These are phyloP conservation scores for Zizania latifolia DNA, from an alignment of 176 grass and related monocot genomes.

Conservation along the genomic window DNA sequence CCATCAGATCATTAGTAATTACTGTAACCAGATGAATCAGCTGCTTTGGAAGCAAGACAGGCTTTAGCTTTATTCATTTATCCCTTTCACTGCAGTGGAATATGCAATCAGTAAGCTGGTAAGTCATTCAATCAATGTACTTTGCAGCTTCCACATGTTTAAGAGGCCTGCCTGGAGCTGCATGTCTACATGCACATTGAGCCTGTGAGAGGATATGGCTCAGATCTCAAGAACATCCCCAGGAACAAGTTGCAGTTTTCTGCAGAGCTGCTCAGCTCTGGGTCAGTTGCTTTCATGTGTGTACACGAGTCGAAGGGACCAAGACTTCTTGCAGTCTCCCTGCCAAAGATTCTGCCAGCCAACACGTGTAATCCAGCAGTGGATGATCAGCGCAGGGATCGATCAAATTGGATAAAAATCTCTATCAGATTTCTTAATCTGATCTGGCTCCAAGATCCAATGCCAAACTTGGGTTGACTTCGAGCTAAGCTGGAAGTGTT, in stretches of 20 bases:
- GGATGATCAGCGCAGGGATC: background rate
- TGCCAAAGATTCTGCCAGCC: background rate
- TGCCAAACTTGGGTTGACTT: background rate
- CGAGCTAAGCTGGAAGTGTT: background rate
- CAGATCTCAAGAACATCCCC: constrained; percentile 19
- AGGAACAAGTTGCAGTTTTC: background rate
- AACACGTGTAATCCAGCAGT: background rate
- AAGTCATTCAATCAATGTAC: background rate
- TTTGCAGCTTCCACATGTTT: background rate
- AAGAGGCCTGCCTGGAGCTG: too few species aligned
- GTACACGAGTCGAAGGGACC: background rate
- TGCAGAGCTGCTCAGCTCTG: background rate
- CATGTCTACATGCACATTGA: background rate
- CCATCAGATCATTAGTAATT: background rate
- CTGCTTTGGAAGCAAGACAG: background rate
- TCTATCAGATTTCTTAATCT: background rate
- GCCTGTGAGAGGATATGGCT: background rate
- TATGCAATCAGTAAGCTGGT: background rate
- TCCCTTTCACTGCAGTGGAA: background rate
- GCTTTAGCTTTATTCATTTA: background rate
- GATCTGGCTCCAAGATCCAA: constrained; percentile 23
- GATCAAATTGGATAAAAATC: background rate
- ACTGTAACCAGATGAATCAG: background rate
- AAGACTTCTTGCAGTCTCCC: background rate
- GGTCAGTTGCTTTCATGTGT: background rate